phyloP scores from a whole-genome alignment of 805 yeast genomes.

The Metschnikowia proteae region DNA sequence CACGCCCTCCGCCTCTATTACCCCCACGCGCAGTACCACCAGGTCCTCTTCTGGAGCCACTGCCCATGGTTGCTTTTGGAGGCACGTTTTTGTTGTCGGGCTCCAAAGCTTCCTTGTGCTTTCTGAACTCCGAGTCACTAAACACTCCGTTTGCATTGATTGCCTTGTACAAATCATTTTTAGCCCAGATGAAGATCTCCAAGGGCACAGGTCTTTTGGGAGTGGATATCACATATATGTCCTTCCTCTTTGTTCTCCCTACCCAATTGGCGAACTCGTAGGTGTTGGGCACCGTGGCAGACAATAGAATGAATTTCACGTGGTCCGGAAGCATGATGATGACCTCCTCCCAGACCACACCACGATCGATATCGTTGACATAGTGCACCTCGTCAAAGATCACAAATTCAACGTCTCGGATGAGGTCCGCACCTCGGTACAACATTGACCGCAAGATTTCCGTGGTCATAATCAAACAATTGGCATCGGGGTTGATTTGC shows the following conservation, averaged over 20 bases:
- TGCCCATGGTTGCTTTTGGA: slow-evolving; percentile 36
- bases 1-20: slow-evolving; percentile 24
- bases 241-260: slow-evolving; percentile 93
- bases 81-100: slow-evolving; percentile 32
- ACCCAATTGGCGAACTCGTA: slow-evolving; percentile 98
- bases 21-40: slow-evolving; percentile 47
- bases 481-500: slow-evolving; percentile 94
- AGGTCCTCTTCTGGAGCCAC: slow-evolving; percentile 39
- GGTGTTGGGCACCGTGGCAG: slow-evolving; percentile 99
- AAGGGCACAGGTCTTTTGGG: slow-evolving; percentile 96
- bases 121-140: slow-evolving; percentile 56
- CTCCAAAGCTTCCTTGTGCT: slow-evolving; percentile 53
- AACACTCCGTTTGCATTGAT: slow-evolving; percentile 74
- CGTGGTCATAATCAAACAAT: slow-evolving; percentile 95
- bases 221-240: slow-evolving; percentile 93
- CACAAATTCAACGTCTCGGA: slow-evolving; percentile 95
- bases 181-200: slow-evolving; percentile 83
- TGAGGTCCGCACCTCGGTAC: slow-evolving; percentile 92
- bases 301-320: slow-evolving; percentile 81
- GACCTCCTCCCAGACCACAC: slow-evolving; percentile 99
- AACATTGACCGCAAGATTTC: slow-evolving; percentile 94
- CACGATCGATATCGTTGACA: slow-evolving; percentile 94
- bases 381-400: slow-evolving; percentile 98
- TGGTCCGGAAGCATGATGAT: slow-evolving; percentile 97
- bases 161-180: slow-evolving; percentile 64